These are phyloP conservation scores for Globisporangium spinosum DNA, from an alignment of 352 stramenopile species.

Conservation along the genomic window DNA sequence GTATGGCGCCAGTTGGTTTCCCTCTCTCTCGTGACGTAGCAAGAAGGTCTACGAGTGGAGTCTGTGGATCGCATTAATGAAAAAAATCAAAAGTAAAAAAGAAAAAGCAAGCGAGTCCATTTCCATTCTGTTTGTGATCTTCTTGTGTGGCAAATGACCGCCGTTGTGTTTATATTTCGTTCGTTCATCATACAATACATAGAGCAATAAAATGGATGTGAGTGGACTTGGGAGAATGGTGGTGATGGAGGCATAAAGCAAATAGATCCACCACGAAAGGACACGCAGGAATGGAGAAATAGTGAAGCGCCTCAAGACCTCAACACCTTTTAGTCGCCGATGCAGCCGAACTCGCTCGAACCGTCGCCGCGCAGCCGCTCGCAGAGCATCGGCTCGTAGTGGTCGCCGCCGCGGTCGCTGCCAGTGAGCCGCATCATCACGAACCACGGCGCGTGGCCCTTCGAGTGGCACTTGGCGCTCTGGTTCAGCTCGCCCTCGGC, in stretches of 20 bases:
- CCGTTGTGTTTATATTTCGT: conserved; percentile 10
- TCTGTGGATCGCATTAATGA: conserved; percentile 14
- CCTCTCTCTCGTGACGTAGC: background rate
- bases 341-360: conserved; percentile 79
- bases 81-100: conserved; percentile 16
- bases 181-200: conserved; percentile 18
- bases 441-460: conserved; percentile 84
- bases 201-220: conserved; percentile 4
- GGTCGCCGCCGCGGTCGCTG: conserved; percentile 78
- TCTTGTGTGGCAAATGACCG: conserved; percentile 8
- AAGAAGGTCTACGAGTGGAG: background rate
- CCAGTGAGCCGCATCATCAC: conserved; percentile 85
- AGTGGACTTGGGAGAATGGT: background rate
- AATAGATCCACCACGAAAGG: background rate
- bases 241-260: conserved; percentile 4
- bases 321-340: conserved; percentile 51
- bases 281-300: conserved; percentile 1
- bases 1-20: background rate
- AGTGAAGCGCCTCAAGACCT: background rate
- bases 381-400: conserved; percentile 88
- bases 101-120: conserved; percentile 1
- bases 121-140: conserved; percentile 5
- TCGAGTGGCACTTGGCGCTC: conserved; percentile 52
- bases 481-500: conserved; percentile 35
- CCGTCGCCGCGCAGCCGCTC: conserved; percentile 78